A percentile compares a stretch with the other conserved stretches of the same genome.
phyloP scores from a whole-genome alignment of 2,329 filamentous ascomycete genomes.

The Westerdykella ornata region DNA sequence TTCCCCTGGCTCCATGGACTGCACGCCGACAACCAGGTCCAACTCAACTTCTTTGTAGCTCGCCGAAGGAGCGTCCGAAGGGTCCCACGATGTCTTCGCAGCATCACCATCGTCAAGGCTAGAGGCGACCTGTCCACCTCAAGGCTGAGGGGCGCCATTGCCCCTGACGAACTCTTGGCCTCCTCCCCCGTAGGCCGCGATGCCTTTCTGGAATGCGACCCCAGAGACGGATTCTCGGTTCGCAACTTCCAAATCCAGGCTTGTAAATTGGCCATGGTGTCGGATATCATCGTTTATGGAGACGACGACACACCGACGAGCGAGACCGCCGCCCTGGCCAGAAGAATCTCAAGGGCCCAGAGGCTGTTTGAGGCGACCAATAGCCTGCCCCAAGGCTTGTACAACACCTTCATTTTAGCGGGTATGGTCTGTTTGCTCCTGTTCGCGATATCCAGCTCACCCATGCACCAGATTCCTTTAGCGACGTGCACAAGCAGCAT shows the following conservation, averaged over 20 bases:
- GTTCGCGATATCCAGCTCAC: conserved; percentile 56
- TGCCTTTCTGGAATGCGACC: conserved; percentile 77
- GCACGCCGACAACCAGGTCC: conserved; percentile 80
- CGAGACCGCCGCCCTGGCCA: conserved; percentile 59
- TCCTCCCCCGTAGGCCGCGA: conserved; percentile 27
- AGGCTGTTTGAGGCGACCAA: conserved; percentile 60
- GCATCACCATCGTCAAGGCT: conserved; percentile 80
- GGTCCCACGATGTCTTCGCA: conserved; percentile 69
- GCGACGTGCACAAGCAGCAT: conserved; percentile 59
- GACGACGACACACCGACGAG: conserved; percentile 58
- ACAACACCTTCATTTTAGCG: conserved; percentile 76
- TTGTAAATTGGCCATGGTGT: conserved; percentile 77
- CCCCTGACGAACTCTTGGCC: conserved; percentile 71
- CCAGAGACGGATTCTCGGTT: conserved; percentile 84
- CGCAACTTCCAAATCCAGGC: conserved; percentile 96
- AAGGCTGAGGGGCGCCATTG: conserved; percentile 80
- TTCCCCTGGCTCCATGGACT: conserved; percentile 97
- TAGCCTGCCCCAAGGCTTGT: conserved; percentile 53
- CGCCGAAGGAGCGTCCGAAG: conserved; percentile 64
- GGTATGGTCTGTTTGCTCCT: conserved; percentile 41
- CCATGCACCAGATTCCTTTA: conserved; percentile 38
- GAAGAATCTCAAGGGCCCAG: conserved; percentile 67
- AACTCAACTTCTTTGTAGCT: conserved; percentile 81
- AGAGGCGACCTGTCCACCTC: conserved; percentile 68
- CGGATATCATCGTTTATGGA: conserved; percentile 89